Evolutionary conservation across 148 eudicot genomes (phyloP), one percentile per base, ranked within the genome.

Genomic region (Fagopyrum esculentum): DNA sequence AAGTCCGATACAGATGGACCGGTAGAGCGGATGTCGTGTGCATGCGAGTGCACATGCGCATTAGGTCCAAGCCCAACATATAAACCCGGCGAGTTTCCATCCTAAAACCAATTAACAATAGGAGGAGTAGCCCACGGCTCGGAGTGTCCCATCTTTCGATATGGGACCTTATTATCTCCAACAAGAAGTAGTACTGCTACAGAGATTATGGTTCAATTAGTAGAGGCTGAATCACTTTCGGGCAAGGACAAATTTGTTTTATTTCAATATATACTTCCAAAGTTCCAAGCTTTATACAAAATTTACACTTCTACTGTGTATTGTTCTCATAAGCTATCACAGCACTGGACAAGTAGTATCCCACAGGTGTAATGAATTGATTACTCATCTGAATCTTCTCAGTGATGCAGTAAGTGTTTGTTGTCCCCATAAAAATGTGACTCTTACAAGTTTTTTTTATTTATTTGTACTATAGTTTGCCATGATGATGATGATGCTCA

Each of bases 401-500:
- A 66, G 47, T 35, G 71, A 66, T 63, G 9, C 69, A 22, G 45
- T 40, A 43, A 13, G 13, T 29, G 45, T 11, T 1, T 30, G 9
- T 60, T 60, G 66, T 60, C 66, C 66, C 66, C 66, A 60, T 60
- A 26, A 60, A 60, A 60, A 8, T 17, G 8, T 26, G 12, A 11
- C 46, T 64, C 15, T 44, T 29, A 63, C 69, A 63, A 63, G 45
- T 35, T 64, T 0, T 13, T 40, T 13, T 11, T n/a, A n/a, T 35
- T 40, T 64, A 5, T 8, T 12, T 60, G 66, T 22, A 60, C 35
- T 64, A 66, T 9, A 35, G 40, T 40, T 40, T 40, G 17, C 19
- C 9, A 66, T 66, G 71, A 64, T 64, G 70, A 56, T 56, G 40
- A 52, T 15, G 17, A 61, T 61, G 19, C 71, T 43, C 71, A 66